Percentiles rank a stretch among this genome's conserved stretches.
These are phyloP conservation scores for Pythium rishiriense DNA, from an alignment of 352 stramenopile species.

Conservation along the genomic window DNA sequence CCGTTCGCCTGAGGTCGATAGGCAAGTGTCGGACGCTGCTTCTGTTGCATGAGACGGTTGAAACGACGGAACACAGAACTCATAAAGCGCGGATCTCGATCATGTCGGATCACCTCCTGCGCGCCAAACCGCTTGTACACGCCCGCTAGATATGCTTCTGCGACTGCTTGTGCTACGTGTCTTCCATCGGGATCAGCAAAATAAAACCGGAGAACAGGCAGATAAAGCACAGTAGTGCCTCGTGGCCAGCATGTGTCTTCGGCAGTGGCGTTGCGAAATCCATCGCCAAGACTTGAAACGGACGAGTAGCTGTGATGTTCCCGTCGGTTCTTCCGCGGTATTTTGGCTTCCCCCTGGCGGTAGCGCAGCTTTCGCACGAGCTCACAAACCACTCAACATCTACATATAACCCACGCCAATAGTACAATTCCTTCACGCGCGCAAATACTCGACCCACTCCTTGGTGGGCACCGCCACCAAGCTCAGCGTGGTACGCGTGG, in stretches of 20 bases:
- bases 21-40: conserved; percentile 14
- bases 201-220: conserved; percentile 16
- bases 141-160: conserved; percentile 24
- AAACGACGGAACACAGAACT: conserved; percentile 17
- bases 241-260: neutral
- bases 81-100: conserved; percentile 25
- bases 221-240: conserved; percentile 7
- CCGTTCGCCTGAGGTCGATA: conserved; percentile 28
- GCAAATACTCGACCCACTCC: conserved; percentile 13
- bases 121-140: conserved; percentile 23
- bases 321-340: neutral
- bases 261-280: conserved; percentile 14
- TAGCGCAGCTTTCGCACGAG: conserved; percentile 7
- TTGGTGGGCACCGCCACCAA: neutral
- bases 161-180: conserved; percentile 14
- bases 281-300: conserved; percentile 11
- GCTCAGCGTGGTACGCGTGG: conserved; percentile 5
- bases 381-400: conserved; percentile 4
- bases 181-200: neutral
- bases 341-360: conserved; percentile 14
- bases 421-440: neutral
- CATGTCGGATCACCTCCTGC: conserved; percentile 16
- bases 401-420: conserved; percentile 4
- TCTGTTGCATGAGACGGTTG: conserved; percentile 22
- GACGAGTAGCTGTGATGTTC: conserved; percentile 6